Base-by-base conservation (phyloP, 495 filamentous ascomycete species). In the Neurospora pannonica region DNA sequence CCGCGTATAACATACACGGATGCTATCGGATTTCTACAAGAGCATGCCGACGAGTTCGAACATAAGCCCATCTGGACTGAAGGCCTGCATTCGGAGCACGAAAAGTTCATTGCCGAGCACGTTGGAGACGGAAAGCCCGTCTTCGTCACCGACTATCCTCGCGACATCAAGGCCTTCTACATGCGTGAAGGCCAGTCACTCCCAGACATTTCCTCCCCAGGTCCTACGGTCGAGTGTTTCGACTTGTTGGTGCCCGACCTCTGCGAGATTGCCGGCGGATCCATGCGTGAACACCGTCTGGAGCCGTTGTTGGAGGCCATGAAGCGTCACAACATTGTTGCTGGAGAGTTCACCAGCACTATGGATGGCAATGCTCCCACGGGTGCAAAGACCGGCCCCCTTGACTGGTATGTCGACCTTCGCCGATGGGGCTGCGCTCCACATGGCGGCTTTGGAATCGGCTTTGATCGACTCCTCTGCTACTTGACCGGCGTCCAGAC, bases 331-430 rank as follows among this genome's bases (percentile, higher is more conserved):
- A 78, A 76, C 2, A 72, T 82, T 4, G 21, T 43, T 17, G 72
- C 38, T 62, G 71, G 43, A 5, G 75, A 76, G 5, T 67, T 67
- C 54, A 31, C 24, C 54, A 67, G 54, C 54, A 19, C 54, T 34
- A 67, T 67, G 54, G 54, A 67, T 67, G 54, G 54, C 28, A 36
- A 67, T 67, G 54, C 28, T 34, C 54, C 28, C 31, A 17, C 8
- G 3, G 38, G 9, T 34, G 46, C 71, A 21, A 38, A 71, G 5
- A 11, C 21, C 43, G 72, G 71, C 75, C 81, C 77, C 75, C 86
- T 99, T 17, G 88, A 92, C 75, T 99, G 96, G 96, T 99, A 98
- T 81, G 83, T 93, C n/a, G 96, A 99, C 79, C 87, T 99, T 69
- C 91, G 96, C 70, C 91, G 92, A 73, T 99, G 94, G 90, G 96